Evolutionary conservation across 352 stramenopile species (phyloP), one percentile per base, ranked within the genome.

Genomic region (Globisporangium middletonii): DNA sequence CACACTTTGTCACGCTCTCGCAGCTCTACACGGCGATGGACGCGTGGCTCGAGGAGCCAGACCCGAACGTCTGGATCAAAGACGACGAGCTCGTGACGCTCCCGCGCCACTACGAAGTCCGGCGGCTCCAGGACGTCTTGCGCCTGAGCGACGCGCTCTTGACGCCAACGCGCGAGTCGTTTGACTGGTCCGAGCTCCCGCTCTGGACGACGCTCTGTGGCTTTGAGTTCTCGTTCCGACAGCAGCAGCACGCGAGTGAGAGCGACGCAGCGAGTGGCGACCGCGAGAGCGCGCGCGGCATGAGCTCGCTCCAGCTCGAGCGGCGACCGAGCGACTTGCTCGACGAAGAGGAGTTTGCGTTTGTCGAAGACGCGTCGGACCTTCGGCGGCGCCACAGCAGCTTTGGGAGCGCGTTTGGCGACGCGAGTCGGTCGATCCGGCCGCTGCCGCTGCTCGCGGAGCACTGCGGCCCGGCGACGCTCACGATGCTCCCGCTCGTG

Each of bases 1-100:
- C 72, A 18, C 72, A 79, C 50, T 79, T 75, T 46, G 73, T 83
- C 11, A 67, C 68, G 23, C 67, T 90, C 12, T 83, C 80, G 11
- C 77, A 87, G 51, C 61, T 88, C 42, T 90, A 88, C 56, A 86
- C 82, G 33, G 86, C 82, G 12, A 94, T 95, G 86, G 83, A 94
- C 56, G 77, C 83, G 33, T 95, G 86, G 86, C 70, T 95, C 11
- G 86, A 94, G 59, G 83, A 92, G 58, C 66, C 68, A 2, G 77
- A 95, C 59, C 83, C 86, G 8, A 92, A 92, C 33, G 72, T 75
- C 19, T 91, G 83, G 80, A 67, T 92, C 0, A 87, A 84, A 46
- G 76, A 89, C 55, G 77, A 88, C 8, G 75, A 93, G 51, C 53
- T 93, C 4, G 68, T 73, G 38, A 75, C 75, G 3, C 69, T 95